Evolutionary conservation across 176 grass and related monocot genomes (phyloP), one percentile per base, ranked within the genome.

Genomic region (Triticum urartu): DNA sequence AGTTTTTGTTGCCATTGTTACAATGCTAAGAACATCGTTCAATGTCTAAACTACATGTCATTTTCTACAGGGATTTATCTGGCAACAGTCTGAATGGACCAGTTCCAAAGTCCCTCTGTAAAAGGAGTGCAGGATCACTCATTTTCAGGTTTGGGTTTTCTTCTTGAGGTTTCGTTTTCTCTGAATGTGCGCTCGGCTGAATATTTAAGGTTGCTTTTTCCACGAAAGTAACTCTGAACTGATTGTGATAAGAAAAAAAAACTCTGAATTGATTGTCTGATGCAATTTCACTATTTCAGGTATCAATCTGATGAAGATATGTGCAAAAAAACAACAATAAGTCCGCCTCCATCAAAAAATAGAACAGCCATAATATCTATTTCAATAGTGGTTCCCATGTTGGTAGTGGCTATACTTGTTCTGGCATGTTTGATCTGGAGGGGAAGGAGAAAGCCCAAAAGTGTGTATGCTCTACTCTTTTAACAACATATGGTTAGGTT

Each of bases 1-100:
- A 68, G 14, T 13, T 68, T 38, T 39, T 0, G 9, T 3, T 67
- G 18, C 4, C 9, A 9, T 62, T 38, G 22, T 77, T 26, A 38
- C 12, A 1, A 12, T 58, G 9, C 22, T 43, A 26, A 2, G n/a
- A 10, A 20, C 47, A 15, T 5, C 0, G 1, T 3, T 9, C 0
- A 17, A 0, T 22, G 6, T 63, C 34, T 63, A 62, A 50, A 71
- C 50, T 56, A 4, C 7, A 33, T 48, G 28, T 18, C 38, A 8
- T 1, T 86, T 77, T 70, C 26, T 52, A 34, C 50, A 92, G 87
- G 0, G 6, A 73, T 73, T 14, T 73, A 1, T 73, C 70, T 26
- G 70, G 70, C 2, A 73, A 73, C 3, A 73, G 1, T 73, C 1
- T 73, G 1, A 73, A 1, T 73, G 70, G 39, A 22, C n/a, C 70